phyloP scores from a whole-genome alignment of 169 alveolate species.

The Cryptosporidium sp. region DNA sequence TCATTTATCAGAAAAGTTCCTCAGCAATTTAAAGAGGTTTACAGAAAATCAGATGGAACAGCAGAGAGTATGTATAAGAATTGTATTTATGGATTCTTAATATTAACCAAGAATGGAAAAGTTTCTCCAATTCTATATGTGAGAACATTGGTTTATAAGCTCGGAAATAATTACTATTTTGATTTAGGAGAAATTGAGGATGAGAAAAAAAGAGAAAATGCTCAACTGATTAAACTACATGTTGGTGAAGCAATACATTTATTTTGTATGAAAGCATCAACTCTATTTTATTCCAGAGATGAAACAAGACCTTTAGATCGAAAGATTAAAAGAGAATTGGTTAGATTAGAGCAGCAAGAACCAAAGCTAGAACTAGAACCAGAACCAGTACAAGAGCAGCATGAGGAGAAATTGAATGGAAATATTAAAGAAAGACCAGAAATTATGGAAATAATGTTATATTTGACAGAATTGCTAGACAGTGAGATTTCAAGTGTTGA shows the following conservation, averaged over 20 bases:
- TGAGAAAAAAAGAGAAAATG: neutral
- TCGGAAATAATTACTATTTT: neutral
- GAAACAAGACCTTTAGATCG: neutral
- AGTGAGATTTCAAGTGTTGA: slow-evolving; percentile 7
- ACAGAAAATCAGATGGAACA: slow-evolving; percentile 41
- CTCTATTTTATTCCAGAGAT: slow-evolving; percentile 7
- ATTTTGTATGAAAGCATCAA: slow-evolving; percentile 21
- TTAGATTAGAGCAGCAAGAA: neutral
- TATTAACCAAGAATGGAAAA: neutral
- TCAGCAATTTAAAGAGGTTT: slow-evolving; percentile 4
- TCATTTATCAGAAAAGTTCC: slow-evolving; percentile 33
- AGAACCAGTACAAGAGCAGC: neutral
- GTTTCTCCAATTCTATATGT: slow-evolving; percentile 17
- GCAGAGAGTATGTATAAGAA: slow-evolving; percentile 41
- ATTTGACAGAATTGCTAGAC: slow-evolving; percentile 7
- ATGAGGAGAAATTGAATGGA: too few relatives aligned
- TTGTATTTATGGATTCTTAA: slow-evolving; percentile 29
- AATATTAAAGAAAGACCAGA: neutral
- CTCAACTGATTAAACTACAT: neutral
- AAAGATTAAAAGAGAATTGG: neutral
- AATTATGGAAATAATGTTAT: neutral
- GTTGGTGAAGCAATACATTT: slow-evolving; percentile 30
- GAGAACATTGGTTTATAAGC: slow-evolving; percentile 29
- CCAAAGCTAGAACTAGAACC: neutral
- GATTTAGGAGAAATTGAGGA: neutral